phyloP scores from a whole-genome alignment of 305 asterid species.

The Ajuga reptans region DNA sequence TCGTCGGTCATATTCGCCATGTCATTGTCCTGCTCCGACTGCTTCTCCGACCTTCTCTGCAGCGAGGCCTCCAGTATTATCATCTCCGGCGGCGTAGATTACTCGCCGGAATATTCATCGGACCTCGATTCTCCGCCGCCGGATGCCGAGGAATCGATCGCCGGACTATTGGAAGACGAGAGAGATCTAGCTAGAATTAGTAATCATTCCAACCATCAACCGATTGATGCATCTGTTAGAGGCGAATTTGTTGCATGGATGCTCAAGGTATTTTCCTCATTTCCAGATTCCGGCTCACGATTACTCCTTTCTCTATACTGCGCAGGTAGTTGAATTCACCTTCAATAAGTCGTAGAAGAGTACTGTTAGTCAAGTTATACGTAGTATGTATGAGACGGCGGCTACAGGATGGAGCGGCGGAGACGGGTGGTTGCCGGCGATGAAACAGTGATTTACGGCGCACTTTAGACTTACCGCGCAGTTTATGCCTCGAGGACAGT shows the following conservation, averaged over 20 bases:
- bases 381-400: conserved; percentile 2
- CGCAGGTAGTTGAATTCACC: conserved; percentile 15
- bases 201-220: conserved; percentile 27
- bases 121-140: conserved; percentile 32
- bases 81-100: conserved; percentile 37
- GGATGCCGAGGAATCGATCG: conserved; percentile 55
- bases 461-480: conserved; percentile 21
- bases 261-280: conserved; percentile 52
- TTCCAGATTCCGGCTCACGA: conserved; percentile 8
- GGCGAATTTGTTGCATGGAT: conserved; percentile 78
- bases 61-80: conserved; percentile 45
- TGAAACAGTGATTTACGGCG: conserved; percentile 24
- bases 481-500: not conserved
- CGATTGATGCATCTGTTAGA: conserved; percentile 53
- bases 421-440: conserved; percentile 1
- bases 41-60: conserved; percentile 82
- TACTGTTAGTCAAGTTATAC: not conserved
- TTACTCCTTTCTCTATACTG: conserved; percentile 15
- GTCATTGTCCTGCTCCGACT: conserved; percentile 66
- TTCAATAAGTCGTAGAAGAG: not conserved
- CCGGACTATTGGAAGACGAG: conserved; percentile 62
- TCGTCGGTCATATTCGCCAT: conserved; percentile 30
- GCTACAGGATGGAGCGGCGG: not conserved
- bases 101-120: conserved; percentile 49
- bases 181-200: conserved; percentile 36